Base-by-base conservation (phyloP, 1,139 yeast genomes). In the Hyphopichia fennica region DNA sequence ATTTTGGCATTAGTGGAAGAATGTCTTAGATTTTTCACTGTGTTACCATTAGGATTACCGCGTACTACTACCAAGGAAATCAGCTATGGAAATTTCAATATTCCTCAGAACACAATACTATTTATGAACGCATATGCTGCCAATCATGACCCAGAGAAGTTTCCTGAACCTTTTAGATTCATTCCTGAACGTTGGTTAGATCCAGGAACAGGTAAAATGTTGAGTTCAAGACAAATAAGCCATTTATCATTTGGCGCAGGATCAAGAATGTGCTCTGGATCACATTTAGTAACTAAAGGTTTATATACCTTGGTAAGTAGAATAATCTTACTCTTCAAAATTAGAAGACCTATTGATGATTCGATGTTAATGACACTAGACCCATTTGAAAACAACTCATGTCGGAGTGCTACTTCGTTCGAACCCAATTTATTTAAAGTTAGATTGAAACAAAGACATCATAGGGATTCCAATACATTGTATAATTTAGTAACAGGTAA, bases 241-340 rank as follows among this genome's bases (percentile, higher is more conserved):
- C 89, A 83, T 53, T 72, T 81, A 44, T 64, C 88, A 0, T 86
- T 84, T 60, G 93, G 93, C 0, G 77, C 79, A 14, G 95, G 93
- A 0, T 69, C 83, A 1, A 60, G 93, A 43, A 80, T 74, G 78
- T 86, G 93, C 56, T 75, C 84, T 0, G 95, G 93, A 0, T 73
- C 74, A 38, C 72, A 75, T 39, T 65, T 86, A 40, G 89, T 89
- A 0, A 68, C 72, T 50, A 75, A 77, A 42, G 89, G 85, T 53
- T 64, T 85, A 57, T 85, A 84, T 52, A 57, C 67, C 7, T 45
- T 72, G 35, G 48, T 62, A 5, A 55, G 70, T 43, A 60, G 74
- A 31, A 41, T 68, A 41, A 50, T 72, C 7, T 44, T 73, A 11
- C 45, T 63, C 19, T 73, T 67, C 53, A 62, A 60, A 53, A 65